Evolutionary conservation across 345 rosid species (phyloP), one percentile per base, ranked within the genome.

Genomic region (Brassica incana): DNA sequence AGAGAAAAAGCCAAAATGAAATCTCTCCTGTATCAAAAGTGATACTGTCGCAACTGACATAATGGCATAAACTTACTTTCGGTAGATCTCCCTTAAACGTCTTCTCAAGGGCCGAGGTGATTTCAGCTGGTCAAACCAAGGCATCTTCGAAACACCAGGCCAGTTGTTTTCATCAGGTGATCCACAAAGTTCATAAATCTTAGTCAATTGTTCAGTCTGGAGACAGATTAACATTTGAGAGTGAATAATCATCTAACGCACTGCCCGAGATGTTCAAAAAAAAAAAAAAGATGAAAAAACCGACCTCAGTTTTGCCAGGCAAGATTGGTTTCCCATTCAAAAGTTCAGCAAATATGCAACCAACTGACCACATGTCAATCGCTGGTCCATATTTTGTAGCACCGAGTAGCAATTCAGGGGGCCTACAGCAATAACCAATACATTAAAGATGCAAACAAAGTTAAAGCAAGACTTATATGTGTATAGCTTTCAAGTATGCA

Each of bases 331-430:
- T 54, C 60, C 60, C 60, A 54, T 54, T 54, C 60, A 54, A 7
- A 54, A 54, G 60, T 2, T 54, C 60, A 54, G 60, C 25, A 54
- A 54, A 54, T 54, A 54, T 54, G 60, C 60, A 54, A 54, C 60
- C 60, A 54, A 54, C 60, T 16, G 60, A 54, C 60, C 60, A 54
- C 60, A 54, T 54, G 60, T 54, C 60, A 54, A 54, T 54, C 25
- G 60, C 23, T 54, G 60, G 60, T 54, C 60, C 60, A 54, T 54
- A 54, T 54, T 54, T 54, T 6, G 60, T 54, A 0, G 60, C 60
- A 54, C 60, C 60, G 60, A 54, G 25, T 54, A 54, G 0, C 60
- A 54, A 6, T 0, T 54, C 60, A 54, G 60, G 60, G 25, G 60
- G 60, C 25, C 60, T 54, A 54, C 8, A 52, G 20, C 58, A 52